Evolutionary conservation across 2,329 filamentous ascomycete genomes (phyloP), one percentile per base, ranked within the genome.

Genomic region (Apiospora sp.): DNA sequence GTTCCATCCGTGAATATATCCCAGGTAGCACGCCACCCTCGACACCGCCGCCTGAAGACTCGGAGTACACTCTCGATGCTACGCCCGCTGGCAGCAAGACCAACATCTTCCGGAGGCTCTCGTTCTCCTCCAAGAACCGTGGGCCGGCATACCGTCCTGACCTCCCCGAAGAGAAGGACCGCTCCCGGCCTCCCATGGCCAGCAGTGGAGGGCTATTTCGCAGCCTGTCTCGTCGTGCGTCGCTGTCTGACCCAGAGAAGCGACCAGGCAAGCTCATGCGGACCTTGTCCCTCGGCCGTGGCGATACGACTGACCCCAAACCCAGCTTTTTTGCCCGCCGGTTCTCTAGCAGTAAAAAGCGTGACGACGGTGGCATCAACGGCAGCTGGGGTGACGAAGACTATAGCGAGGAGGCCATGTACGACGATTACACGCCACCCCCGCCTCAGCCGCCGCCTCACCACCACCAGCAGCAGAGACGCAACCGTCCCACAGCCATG

Each of bases 1-100:
- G 96, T 81, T 94, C 94, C 3, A 97, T 99, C 77, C 90, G 93
- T 71, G 89, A 93, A 80, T 98, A 97, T 83, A 86, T 90, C 13
- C 95, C 95, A 1, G 94, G 94, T 3, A 86, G 84, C 46, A 97
- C 94, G 0, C 95, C 95, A 16, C 90, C 91, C 0, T 87, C 88
- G 3, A 91, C 92, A 1, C 94, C 94, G 3, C 88, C 86, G 41
- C 82, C 81, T 12, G 86, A 88, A 1, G 83, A 86, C 67, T 82
- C 86, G 73, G 85, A 87, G 16, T 58, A 75, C 14, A 78, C 75
- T 24, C 82, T 84, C 3, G 84, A 81, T 24, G 75, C 78, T 73
- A 84, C 84, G 4, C 82, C 82, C 6, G 78, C 78, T 0, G 78
- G 78, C 10, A 81, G 78, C 68, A 77, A 79, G 1, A 81, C 81